Conservation (phyloP, 225 moss, liverwort and hornwort genomes). For the Sphagnum contortum region DNA sequence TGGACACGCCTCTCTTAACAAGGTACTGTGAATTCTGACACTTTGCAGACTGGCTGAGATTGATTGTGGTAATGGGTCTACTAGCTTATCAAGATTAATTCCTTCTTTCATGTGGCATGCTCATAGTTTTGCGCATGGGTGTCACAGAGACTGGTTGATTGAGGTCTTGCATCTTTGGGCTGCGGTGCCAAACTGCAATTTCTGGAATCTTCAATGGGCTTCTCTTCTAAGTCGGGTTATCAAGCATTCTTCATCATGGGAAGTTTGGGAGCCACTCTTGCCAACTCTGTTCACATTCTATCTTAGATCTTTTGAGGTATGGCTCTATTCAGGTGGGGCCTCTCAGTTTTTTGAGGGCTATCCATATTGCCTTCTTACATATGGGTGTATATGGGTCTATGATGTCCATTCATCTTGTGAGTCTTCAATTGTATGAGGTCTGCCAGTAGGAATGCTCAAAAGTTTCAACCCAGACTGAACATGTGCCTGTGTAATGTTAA, state of each 20-base stretch:
- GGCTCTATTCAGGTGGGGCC: not conserved
- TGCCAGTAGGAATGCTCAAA: too few species aligned
- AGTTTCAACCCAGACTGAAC: too few species aligned
- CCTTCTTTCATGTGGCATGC: too few species aligned
- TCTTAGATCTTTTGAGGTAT: constrained; percentile 95
- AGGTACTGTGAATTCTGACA: constrained; percentile 25
- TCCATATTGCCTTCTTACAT: too few species aligned
- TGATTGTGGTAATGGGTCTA: too few species aligned
- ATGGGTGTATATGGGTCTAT: too few species aligned
- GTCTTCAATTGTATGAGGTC: too few species aligned
- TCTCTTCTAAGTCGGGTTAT: constrained; percentile 71
- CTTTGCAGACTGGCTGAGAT: too few species aligned
- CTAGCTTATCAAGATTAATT: too few species aligned
- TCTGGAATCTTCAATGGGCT: constrained; percentile 95
- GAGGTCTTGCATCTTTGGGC: constrained; percentile 75
- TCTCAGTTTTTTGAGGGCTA: too few species aligned
- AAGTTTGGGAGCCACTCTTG: constrained; percentile 80
- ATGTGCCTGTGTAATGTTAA: too few species aligned
- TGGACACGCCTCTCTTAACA: constrained; percentile 39
- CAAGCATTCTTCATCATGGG: constrained; percentile 48
- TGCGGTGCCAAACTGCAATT: constrained; percentile 86
- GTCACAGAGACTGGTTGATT: constrained; percentile 80
- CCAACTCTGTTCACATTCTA: constrained; percentile 72
- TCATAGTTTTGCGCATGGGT: constrained; percentile 1
- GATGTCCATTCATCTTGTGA: too few species aligned